Conservation (phyloP, 1,284 basidiomycete genomes). For the Sanghuangporus sanghuang region DNA sequence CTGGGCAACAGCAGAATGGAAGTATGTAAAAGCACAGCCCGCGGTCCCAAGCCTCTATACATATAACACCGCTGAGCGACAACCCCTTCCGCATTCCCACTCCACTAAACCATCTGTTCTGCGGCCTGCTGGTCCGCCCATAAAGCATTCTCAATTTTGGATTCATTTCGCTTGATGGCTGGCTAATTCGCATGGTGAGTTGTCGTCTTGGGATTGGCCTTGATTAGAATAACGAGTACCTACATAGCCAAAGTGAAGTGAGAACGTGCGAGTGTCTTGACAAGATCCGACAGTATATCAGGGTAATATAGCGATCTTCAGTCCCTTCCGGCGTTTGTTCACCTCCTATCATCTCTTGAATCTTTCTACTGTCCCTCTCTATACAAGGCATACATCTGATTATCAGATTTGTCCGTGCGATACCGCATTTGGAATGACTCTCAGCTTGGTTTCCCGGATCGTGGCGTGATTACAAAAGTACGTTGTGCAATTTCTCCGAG, state of each 20-base stretch:
- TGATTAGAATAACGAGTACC: background rate
- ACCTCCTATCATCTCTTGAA: background rate
- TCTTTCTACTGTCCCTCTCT: background rate
- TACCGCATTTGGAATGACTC: background rate
- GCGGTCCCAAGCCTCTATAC: background rate
- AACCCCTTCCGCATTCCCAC: conserved; percentile 1
- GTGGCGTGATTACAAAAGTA: background rate
- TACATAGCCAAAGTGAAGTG: background rate
- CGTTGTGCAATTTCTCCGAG: background rate
- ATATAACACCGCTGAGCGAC: background rate
- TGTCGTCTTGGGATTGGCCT: background rate
- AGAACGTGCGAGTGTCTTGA: background rate
- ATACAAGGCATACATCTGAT: background rate
- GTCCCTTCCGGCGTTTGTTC: background rate
- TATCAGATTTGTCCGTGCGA: background rate
- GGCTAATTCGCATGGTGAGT: background rate
- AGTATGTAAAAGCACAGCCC: background rate
- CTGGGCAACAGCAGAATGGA: conserved; percentile 4
- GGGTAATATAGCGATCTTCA: background rate
- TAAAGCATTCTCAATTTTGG: background rate
- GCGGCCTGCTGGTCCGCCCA: background rate
- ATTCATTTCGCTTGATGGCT: too few relatives aligned
- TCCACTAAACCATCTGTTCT: background rate
- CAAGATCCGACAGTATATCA: background rate
- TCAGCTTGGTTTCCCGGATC: background rate